These are phyloP conservation scores for Penicillium sp. DNA, from an alignment of 2,329 filamentous ascomycete species.

Conservation along the genomic window DNA sequence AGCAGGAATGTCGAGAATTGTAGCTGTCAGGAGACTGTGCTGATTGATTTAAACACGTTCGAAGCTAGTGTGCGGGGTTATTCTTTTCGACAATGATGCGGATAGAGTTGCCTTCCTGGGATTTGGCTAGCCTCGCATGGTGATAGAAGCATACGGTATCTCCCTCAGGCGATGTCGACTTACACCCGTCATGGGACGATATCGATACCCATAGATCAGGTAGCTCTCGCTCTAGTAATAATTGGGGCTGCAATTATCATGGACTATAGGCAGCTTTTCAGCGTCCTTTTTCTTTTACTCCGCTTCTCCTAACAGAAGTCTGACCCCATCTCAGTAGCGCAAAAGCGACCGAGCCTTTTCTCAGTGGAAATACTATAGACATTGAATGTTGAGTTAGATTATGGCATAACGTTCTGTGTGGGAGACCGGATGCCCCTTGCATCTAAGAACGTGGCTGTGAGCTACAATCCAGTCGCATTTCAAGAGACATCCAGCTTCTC, in stretches of 20 bases:
- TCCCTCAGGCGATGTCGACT: not conserved
- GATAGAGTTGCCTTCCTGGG: conserved; percentile 11
- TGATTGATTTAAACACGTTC: not conserved
- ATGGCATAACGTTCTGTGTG: not conserved
- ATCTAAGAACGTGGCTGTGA: not conserved
- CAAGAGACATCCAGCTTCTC: not conserved
- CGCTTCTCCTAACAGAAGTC: not conserved
- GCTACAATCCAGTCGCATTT: not conserved
- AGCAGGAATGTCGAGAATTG: not conserved
- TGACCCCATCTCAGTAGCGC: not conserved
- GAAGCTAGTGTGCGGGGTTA: conserved; percentile 19
- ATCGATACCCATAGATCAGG: not conserved
- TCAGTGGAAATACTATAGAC: not conserved
- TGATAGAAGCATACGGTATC: not conserved
- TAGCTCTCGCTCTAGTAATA: not conserved
- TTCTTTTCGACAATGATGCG: conserved; percentile 15
- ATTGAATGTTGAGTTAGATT: not conserved
- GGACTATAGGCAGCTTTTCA: not conserved
- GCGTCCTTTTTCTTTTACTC: not conserved
- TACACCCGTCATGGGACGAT: too few relatives aligned
- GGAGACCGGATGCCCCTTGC: not conserved
- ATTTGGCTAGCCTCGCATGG: not conserved
- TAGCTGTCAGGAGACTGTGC: not conserved
- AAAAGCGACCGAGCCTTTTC: not conserved
- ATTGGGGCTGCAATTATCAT: not conserved